Evolutionary conservation across 176 grass and related monocot genomes (phyloP), one percentile per base, ranked within the genome.

Genomic region (Melocanna baccifera): DNA sequence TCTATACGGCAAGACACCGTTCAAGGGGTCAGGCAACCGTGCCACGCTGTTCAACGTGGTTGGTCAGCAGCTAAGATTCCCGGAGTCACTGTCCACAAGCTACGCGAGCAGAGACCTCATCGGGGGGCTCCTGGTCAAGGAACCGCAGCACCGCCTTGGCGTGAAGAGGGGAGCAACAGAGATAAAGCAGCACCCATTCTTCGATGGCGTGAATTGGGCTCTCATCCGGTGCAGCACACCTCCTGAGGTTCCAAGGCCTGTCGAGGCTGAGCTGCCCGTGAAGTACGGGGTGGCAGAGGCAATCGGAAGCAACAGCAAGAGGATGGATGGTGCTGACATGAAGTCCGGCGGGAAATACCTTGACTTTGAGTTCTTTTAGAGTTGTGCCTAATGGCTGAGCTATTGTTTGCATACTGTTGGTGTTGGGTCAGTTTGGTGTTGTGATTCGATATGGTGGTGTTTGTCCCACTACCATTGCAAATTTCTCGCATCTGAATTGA

Each of bases 361-460:
- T 29, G 96, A 98, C 88, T 98, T 98, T 6, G 96, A 98, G 86
- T 98, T 98, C 81, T 98, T 98, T 84, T 98, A 98, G 96, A 65
- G 47, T 57, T 52, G 74, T 51, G 68, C 20, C 50, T 72, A 52
- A 32, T 34, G 41, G 20, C 74, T 41, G 58, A 53, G 23, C 67
- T 59, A 42, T 84, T 84, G 75, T 52, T 83, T 87, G 61, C 89
- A n/a, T 62, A 26, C 30, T 80, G 68, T 67, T 81, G 29, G 57
- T 68, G 74, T 67, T 79, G 62, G 62, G 79, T 62, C 84, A 45
- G 84, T 83, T 77, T 90, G 73, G 25, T 75, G 84, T 74, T 78
- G 74, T 84, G 69, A 79, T 83, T 87, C 16, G 25, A 45, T 79
- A 25, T 53, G 30, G 39, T 83, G 65, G 66, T 86, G 69, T 86